These are phyloP conservation scores for Fusarium neocosmosporiellum DNA, from an alignment of 2,329 filamentous ascomycete species.

Conservation along the genomic window DNA sequence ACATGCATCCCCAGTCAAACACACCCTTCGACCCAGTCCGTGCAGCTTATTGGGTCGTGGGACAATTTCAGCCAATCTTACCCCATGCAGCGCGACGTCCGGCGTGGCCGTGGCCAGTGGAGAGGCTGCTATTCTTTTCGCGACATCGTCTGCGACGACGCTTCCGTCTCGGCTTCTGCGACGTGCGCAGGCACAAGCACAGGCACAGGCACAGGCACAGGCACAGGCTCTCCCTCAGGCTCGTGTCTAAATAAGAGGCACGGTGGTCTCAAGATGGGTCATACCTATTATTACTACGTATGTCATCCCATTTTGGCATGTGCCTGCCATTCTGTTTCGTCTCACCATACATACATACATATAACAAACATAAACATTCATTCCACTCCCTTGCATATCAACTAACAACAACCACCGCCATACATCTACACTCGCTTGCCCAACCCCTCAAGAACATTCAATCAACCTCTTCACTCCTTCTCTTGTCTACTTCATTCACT, in stretches of 20 bases:
- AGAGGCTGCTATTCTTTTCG: constrained; percentile 88
- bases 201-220: constrained; percentile 30
- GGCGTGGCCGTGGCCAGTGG: constrained; percentile 82
- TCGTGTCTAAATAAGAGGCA: constrained; percentile 62
- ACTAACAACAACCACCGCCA: constrained; percentile 22
- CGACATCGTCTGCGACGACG: constrained; percentile 85
- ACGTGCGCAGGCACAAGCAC: constrained; percentile 34
- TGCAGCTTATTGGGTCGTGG: constrained; percentile 91
- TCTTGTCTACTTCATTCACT: constrained; percentile 13
- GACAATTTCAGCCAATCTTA: constrained; percentile 89
- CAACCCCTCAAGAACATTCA: constrained; percentile 31
- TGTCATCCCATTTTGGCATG: constrained; percentile 51
- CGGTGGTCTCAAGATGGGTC: constrained; percentile 90
- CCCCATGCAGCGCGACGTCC: constrained; percentile 81
- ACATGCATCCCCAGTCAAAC: constrained; percentile 63
- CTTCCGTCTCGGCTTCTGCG: constrained; percentile 53
- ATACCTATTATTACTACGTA: constrained; percentile 96
- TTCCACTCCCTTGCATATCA: constrained; percentile 33
- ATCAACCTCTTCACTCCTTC: constrained; percentile 22
- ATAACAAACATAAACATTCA: constrained; percentile 14
- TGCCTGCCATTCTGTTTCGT: constrained; percentile 9
- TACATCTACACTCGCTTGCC: constrained; percentile 21
- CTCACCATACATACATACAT: constrained; percentile 8
- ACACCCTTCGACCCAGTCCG: constrained; percentile 70
- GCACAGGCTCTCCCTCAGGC: constrained; percentile 20